Percentiles rank a stretch among this genome's conserved stretches.
Evolutionary conservation across 2,329 filamentous ascomycete genomes (phyloP).

Genomic region (Gremmenia infestans): DNA sequence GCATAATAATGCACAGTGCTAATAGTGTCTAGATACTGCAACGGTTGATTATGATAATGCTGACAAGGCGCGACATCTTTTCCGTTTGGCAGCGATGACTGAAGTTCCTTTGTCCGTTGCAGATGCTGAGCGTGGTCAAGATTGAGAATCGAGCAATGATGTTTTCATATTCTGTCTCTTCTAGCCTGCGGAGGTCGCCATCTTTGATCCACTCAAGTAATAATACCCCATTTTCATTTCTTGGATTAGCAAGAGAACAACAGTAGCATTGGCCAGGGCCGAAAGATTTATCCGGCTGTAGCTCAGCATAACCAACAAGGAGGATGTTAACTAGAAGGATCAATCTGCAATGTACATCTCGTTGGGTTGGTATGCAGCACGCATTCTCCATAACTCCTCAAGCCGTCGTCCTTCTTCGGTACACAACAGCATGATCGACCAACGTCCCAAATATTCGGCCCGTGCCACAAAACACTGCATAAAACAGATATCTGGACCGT

Average conservation of each 20-base stretch:
- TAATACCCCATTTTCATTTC: background rate
- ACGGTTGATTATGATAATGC: constrained; percentile 46
- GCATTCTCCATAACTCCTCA: background rate
- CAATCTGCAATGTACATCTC: background rate
- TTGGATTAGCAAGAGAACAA: background rate
- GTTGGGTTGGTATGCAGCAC: background rate
- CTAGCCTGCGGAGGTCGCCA: background rate
- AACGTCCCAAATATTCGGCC: background rate
- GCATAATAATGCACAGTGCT: background rate
- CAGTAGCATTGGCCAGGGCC: too few relatives aligned
- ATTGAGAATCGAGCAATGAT: background rate
- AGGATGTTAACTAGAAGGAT: too few relatives aligned
- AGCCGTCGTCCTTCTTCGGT: background rate
- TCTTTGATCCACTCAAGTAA: background rate
- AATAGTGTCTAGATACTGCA: constrained; percentile 38
- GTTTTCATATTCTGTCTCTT: background rate
- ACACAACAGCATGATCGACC: background rate
- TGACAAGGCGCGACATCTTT: constrained; percentile 43
- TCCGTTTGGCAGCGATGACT: constrained; percentile 44
- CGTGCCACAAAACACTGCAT: background rate
- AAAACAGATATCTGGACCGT: too few relatives aligned
- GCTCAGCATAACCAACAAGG: background rate
- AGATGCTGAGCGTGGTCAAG: constrained; percentile 12
- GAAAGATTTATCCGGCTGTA: too few relatives aligned
- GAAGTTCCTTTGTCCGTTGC: constrained; percentile 44